Evolutionary conservation across 345 rosid species (phyloP).

Genomic region (Corymbia maculata): DNA sequence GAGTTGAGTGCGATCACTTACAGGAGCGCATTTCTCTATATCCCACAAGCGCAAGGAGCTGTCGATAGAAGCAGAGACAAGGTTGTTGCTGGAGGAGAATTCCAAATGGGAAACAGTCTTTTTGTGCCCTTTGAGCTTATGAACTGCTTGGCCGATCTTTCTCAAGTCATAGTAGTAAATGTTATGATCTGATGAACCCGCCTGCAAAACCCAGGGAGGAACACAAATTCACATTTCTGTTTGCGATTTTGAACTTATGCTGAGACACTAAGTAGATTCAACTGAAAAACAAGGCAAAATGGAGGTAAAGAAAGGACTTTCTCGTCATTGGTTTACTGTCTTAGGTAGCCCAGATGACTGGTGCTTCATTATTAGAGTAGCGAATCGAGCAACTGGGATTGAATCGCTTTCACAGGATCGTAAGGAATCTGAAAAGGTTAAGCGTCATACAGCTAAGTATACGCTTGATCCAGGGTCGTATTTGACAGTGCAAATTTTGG

Average conservation of each 20-base stretch:
- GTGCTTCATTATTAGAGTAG: background rate
- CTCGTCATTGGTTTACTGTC: background rate
- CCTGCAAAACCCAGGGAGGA: conserved; percentile 17
- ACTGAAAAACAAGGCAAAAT: background rate
- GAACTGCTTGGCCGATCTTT: conserved; percentile 36
- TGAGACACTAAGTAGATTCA: background rate
- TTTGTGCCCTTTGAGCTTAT: conserved; percentile 46
- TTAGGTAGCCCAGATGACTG: background rate
- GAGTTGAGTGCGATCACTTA: conserved; percentile 5
- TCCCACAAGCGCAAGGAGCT: conserved; percentile 56
- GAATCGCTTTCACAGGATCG: background rate
- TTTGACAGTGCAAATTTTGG: conserved; percentile 53
- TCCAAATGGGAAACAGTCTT: conserved; percentile 62
- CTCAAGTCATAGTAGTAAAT: conserved; percentile 55
- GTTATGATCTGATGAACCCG: conserved; percentile 57
- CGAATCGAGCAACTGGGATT: background rate
- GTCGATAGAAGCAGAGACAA: conserved; percentile 56
- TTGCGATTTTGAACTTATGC: background rate
- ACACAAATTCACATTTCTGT: background rate
- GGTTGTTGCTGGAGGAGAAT: conserved; percentile 50
- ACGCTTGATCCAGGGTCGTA: conserved; percentile 58
- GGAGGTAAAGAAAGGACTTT: background rate
- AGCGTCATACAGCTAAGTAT: conserved; percentile 40
- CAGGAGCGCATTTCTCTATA: conserved; percentile 42
- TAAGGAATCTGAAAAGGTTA: background rate